A percentile compares a stretch with the other conserved stretches of the same genome.
Evolutionary conservation across 352 stramenopile species (phyloP).

Genomic region (Phytophthora citricola): DNA sequence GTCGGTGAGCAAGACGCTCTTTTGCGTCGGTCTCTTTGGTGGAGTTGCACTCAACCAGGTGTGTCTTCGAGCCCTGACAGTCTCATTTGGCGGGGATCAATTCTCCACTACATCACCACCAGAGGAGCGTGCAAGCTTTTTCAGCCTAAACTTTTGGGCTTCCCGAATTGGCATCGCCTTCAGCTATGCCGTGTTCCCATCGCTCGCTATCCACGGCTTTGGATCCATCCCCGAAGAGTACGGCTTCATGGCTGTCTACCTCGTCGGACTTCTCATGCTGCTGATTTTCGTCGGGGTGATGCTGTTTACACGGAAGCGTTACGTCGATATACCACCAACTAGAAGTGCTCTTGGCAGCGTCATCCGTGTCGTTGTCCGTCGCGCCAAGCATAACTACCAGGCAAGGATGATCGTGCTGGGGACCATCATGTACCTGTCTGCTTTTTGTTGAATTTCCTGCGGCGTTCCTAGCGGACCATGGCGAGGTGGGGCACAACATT

Average conservation of each 20-base stretch:
- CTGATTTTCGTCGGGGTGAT: slow-evolving; percentile 50
- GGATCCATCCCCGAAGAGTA: slow-evolving; percentile 51
- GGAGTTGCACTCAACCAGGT: slow-evolving; percentile 57
- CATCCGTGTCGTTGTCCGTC: slow-evolving; percentile 42
- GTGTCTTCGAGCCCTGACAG: slow-evolving; percentile 63
- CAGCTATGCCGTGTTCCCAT: slow-evolving; percentile 81
- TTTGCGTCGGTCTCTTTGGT: slow-evolving; percentile 62
- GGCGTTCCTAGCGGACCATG: slow-evolving; percentile 53
- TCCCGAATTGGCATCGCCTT: slow-evolving; percentile 78
- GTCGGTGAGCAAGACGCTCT: slow-evolving; percentile 52
- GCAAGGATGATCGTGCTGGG: slow-evolving; percentile 48
- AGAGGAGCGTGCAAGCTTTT: slow-evolving; percentile 69
- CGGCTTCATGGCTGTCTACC: slow-evolving; percentile 61
- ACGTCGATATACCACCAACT: slow-evolving; percentile 52
- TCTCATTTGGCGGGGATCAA: slow-evolving; percentile 70
- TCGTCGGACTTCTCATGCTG: slow-evolving; percentile 58
- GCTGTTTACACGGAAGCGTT: slow-evolving; percentile 47
- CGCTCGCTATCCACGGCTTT: slow-evolving; percentile 76
- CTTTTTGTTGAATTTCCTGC: slow-evolving; percentile 61
- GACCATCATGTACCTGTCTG: slow-evolving; percentile 44
- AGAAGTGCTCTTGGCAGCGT: slow-evolving; percentile 56
- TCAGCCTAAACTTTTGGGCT: slow-evolving; percentile 85
- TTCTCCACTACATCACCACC: slow-evolving; percentile 53
- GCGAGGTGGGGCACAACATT: slow-evolving; percentile 47
- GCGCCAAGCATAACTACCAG: slow-evolving; percentile 33